phyloP scores from a whole-genome alignment of 345 rosid genomes.

The Eucalyptus decipiens region DNA sequence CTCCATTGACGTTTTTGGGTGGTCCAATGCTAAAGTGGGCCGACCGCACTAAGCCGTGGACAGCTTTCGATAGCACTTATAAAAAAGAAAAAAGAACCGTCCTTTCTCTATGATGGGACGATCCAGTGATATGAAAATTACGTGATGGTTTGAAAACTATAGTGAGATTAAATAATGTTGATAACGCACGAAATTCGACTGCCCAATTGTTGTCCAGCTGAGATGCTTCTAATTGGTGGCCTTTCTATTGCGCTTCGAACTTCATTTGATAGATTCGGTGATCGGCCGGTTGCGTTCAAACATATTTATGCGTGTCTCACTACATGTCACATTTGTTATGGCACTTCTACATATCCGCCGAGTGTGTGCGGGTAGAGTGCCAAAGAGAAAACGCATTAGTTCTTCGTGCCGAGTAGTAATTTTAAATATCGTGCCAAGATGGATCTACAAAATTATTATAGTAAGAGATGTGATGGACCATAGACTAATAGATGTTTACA shows the following conservation, averaged over 20 bases:
- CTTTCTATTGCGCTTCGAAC: not conserved
- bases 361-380: not conserved
- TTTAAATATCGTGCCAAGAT: not conserved
- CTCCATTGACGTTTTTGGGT: not conserved
- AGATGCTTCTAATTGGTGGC: not conserved
- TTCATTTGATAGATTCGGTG: not conserved
- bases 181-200: not conserved
- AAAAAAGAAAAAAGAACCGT: not conserved
- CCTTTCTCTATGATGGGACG: not conserved
- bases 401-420: not conserved
- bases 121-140: not conserved
- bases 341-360: not conserved
- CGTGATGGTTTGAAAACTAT: not conserved
- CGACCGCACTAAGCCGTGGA: not conserved
- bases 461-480: not conserved
- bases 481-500: not conserved
- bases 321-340: not conserved
- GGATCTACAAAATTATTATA: not conserved
- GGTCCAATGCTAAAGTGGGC: not conserved
- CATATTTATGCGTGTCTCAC: not conserved
- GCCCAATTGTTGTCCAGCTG: not conserved
- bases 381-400: not conserved
- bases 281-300: not conserved
- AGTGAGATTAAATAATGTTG: not conserved
- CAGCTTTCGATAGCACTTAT: not conserved